Base-by-base conservation (phyloP, 2,329 filamentous ascomycete genomes). In the Epicoccum nigrum region DNA sequence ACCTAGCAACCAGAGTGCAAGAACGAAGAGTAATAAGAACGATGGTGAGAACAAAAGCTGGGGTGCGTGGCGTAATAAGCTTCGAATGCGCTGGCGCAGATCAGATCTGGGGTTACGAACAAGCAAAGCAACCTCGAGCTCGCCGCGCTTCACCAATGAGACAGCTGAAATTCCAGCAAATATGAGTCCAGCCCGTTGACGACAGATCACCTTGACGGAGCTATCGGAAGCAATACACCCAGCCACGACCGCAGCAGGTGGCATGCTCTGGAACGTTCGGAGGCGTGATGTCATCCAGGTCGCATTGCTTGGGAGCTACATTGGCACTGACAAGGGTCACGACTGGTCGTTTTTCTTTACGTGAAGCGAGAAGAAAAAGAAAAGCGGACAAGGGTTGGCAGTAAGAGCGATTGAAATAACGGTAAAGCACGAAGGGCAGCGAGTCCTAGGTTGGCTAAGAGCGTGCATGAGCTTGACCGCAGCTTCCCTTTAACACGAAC, bases 1-100 rank as follows among this genome's bases (percentile, higher is more conserved):
- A 30, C 45, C 28, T 5, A 9, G n/a, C 13, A 11, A 23, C 6
- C 16, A 27, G 4, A n/a, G 20, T 23, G 15, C 15, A 8, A 25
- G 16, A 9, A 13, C 7, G 17, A 12, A 25, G 12, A 31, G 31
- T 25, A 45, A 42, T 41, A 51, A 38, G 30, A 34, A 45, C 43
- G 27, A 32, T 21, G 46, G 20, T 46, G 39, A 54, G 44, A 55
- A 49, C 13, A 49, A 37, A 43, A 32, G 44, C 45, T 19, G 39
- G 48, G 32, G 25, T 31, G 32, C 27, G 41, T 33, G 49, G 21
- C 34, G 50, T 55, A 55, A 51, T 57, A 64, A 38, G 21, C 35
- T 38, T 19, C 21, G n/a, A 21, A 23, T 33, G 21, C 28, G 28
- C 21, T 28, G 41, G 34, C 40, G 47, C 17, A 12, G 19, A 25